Base-by-base conservation (phyloP, 805 yeast genomes). In the Wickerhamiella sergipiensis region DNA sequence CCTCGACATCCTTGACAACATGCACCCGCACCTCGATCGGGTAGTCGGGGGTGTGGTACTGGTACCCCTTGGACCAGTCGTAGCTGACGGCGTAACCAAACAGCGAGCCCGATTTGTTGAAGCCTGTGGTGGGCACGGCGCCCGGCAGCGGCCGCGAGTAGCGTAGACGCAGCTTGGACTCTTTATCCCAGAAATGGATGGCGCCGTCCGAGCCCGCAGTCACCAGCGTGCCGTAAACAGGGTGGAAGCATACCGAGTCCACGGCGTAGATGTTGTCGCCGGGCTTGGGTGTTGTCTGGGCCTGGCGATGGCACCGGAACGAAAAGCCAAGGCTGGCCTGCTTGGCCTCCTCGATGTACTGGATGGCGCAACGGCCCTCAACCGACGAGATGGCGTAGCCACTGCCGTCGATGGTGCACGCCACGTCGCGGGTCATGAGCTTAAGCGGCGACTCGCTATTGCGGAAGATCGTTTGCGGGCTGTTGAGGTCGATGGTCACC, bases 191-290 rank as follows among this genome's bases (percentile, higher is more conserved):
- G 71, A 86, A 83, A 60, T 88, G 81, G 71, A 89, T 83, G 13
- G 89, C 75, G 21, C 98, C 98, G 67, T 92, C 98, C 22, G 92
- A 77, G 12, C 98, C 97, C 1, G 95, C 92, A 5, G 98, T 92
- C 47, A 82, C 81, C 67, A 92, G 83, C 1, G 97, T 88, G 43
- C 96, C 96, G 66, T 81, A 81, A 13, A 77, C 71, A 3, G 97
- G 97, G 63, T 92, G 97, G 72, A 89, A 86, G 7, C 78, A 71
- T 46, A 92, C 82, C 47, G 85, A 73, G 65, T 88, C 86, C 43
- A 92, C 81, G 1, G 95, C 70, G 64, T 81, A 90, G 31, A 90
- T 81, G 43, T 76, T 76, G 21, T 81, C 76, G 61, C 83, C 89
- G 43, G 73, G 58, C 43, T 76, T 64, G 1, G 73, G 67, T 17